Conservation (phyloP, 1,284 basidiomycete species). For the Trichosporon faecale region DNA sequence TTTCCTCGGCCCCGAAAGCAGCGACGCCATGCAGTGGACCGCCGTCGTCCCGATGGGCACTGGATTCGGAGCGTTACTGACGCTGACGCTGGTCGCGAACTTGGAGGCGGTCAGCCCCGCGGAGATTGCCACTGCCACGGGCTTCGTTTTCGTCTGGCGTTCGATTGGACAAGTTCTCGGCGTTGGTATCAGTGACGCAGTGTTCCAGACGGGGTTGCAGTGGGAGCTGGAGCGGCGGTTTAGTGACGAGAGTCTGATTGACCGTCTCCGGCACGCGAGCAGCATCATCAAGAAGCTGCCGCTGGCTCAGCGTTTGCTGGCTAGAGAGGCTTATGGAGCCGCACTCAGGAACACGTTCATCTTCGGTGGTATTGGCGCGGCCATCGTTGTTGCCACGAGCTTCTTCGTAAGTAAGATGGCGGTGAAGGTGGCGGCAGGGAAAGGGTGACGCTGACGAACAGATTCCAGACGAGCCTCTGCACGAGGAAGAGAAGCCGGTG, state of each 20-base stretch:
- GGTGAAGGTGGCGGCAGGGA: not conserved
- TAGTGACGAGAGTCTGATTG: conserved; percentile 20
- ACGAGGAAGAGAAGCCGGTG: not conserved
- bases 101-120: conserved; percentile 29
- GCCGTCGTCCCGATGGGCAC: conserved; percentile 35
- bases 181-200: conserved; percentile 33
- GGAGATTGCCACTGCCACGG: conserved; percentile 32
- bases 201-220: conserved; percentile 29
- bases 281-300: conserved; percentile 28
- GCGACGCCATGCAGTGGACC: conserved; percentile 28
- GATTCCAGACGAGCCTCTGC: not conserved
- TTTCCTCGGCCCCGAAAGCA: conserved; percentile 16
- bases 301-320: conserved; percentile 19
- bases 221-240: conserved; percentile 25
- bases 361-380: conserved; percentile 27
- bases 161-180: conserved; percentile 35
- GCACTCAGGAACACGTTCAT: conserved; percentile 32
- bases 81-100: conserved; percentile 31
- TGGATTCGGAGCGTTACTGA: conserved; percentile 32
- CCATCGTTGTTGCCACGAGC: conserved; percentile 26
- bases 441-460: not conserved
- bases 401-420: conserved; percentile 17
- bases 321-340: conserved; percentile 28
- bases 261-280: conserved; percentile 28
- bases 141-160: conserved; percentile 34